These are phyloP conservation scores for Lactarius indigo DNA, from an alignment of 768 basidiomycete genomes.

Conservation along the genomic window DNA sequence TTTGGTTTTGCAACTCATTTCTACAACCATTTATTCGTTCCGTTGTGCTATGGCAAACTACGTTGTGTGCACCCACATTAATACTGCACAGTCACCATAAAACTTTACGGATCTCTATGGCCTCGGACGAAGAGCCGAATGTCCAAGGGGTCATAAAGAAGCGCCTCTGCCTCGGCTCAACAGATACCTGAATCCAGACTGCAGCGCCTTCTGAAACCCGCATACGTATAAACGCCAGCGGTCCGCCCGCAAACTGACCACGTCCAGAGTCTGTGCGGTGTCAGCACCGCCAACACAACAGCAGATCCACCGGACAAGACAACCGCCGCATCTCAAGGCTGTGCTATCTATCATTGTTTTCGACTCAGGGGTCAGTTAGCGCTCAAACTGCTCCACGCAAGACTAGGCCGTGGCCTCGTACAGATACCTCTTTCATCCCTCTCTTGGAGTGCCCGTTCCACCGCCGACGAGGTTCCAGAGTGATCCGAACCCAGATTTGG, in stretches of 20 bases:
- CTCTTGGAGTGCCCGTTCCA: neutral
- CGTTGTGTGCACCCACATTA: neutral
- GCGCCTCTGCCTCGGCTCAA: neutral
- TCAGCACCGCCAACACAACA: neutral
- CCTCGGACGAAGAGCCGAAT: neutral
- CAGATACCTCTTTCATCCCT: neutral
- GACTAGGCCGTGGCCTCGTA: neutral
- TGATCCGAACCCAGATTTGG: neutral
- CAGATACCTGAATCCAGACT: constrained; percentile 2
- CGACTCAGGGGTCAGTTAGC: neutral
- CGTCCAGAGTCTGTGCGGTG: constrained; percentile 1
- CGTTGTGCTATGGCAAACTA: neutral
- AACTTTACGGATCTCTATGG: neutral
- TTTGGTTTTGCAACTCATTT: neutral
- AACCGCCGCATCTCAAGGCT: neutral
- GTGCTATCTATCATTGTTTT: neutral
- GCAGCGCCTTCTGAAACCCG: constrained; percentile 2
- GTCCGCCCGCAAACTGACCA: neutral
- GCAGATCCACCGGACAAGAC: neutral
- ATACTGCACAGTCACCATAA: neutral
- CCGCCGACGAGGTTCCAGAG: neutral
- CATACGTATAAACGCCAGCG: neutral
- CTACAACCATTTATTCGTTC: neutral
- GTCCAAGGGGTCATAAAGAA: neutral
- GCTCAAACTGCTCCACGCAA: neutral